These are phyloP conservation scores for Didymella keratinophila DNA, from an alignment of 2,329 filamentous ascomycete genomes.

Conservation along the genomic window DNA sequence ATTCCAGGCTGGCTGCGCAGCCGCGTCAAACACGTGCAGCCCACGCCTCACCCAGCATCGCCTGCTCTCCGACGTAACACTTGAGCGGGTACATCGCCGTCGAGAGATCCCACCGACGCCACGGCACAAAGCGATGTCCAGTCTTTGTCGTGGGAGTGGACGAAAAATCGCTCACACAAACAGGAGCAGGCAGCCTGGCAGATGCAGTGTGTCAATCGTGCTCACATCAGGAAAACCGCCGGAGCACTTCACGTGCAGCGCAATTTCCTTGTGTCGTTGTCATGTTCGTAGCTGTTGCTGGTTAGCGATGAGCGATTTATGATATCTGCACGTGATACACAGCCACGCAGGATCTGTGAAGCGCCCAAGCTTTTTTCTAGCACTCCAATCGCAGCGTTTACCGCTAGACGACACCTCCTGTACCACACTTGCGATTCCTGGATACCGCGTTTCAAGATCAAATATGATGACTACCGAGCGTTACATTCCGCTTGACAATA, in stretches of 20 bases:
- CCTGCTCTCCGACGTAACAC: background rate
- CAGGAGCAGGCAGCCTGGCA: slow-evolving; percentile 14
- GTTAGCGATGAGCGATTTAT: slow-evolving; percentile 40
- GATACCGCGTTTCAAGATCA: slow-evolving; percentile 19
- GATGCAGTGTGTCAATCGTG: slow-evolving; percentile 20
- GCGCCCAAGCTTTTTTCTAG: slow-evolving; percentile 12
- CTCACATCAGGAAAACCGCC: slow-evolving; percentile 20
- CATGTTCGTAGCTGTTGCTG: slow-evolving; percentile 30
- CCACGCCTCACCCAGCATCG: slow-evolving; percentile 3
- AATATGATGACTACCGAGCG: slow-evolving; percentile 7
- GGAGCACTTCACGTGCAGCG: slow-evolving; percentile 14
- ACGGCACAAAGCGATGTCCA: slow-evolving; percentile 13
- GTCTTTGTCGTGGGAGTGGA: slow-evolving; percentile 26
- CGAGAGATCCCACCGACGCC: slow-evolving; percentile 3
- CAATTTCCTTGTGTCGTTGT: slow-evolving; percentile 23
- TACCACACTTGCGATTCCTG: slow-evolving; percentile 3
- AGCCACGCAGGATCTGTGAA: slow-evolving; percentile 26
- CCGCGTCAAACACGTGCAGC: slow-evolving; percentile 11
- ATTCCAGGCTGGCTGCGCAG: slow-evolving; percentile 6
- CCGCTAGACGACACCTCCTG: slow-evolving; percentile 13
- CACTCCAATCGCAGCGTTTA: slow-evolving; percentile 12
- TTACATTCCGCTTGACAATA: slow-evolving; percentile 5
- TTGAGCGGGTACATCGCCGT: background rate
- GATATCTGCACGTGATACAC: slow-evolving; percentile 22
- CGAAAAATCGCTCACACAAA: slow-evolving; percentile 36